Conservation (phyloP, 2,329 filamentous ascomycete genomes). For the Penicillium verrucosum region DNA sequence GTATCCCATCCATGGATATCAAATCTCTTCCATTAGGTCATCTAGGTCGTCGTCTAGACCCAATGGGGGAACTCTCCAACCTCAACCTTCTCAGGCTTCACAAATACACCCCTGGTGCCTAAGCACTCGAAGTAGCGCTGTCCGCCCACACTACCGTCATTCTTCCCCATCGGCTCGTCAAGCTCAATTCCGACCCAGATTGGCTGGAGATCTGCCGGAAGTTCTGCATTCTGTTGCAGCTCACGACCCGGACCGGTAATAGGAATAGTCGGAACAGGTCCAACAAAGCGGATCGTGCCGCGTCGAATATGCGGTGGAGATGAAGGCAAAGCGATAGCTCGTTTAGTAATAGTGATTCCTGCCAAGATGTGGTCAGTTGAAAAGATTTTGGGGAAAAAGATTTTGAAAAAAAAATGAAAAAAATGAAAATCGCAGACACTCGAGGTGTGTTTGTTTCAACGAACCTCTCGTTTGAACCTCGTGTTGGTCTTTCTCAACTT, state of each 20-base stretch:
- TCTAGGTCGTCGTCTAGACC: slow-evolving; percentile 53
- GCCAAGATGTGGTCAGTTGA: neutral
- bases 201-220: slow-evolving; percentile 26
- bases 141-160: slow-evolving; percentile 55
- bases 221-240: slow-evolving; percentile 16
- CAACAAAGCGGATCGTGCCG: slow-evolving; percentile 43
- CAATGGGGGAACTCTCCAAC: slow-evolving; percentile 57
- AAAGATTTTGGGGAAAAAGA: too few relatives aligned
- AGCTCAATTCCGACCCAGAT: slow-evolving; percentile 59
- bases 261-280: slow-evolving; percentile 41
- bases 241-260: slow-evolving; percentile 30
- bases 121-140: slow-evolving; percentile 56
- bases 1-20: slow-evolving; percentile 6
- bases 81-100: slow-evolving; percentile 61
- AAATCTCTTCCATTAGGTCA: slow-evolving; percentile 56
- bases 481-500: slow-evolving; percentile 53
- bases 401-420: too few relatives aligned
- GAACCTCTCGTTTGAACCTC: slow-evolving; percentile 69
- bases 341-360: slow-evolving; percentile 44
- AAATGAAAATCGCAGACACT: too few relatives aligned
- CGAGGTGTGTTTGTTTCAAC: slow-evolving; percentile 9
- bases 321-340: slow-evolving; percentile 47
- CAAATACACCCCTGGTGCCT: slow-evolving; percentile 57
- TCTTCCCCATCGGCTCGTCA: slow-evolving; percentile 64
- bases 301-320: slow-evolving; percentile 43